Evolutionary conservation across 768 basidiomycete genomes (phyloP).

Genomic region (Cystobasidium onofrii): DNA sequence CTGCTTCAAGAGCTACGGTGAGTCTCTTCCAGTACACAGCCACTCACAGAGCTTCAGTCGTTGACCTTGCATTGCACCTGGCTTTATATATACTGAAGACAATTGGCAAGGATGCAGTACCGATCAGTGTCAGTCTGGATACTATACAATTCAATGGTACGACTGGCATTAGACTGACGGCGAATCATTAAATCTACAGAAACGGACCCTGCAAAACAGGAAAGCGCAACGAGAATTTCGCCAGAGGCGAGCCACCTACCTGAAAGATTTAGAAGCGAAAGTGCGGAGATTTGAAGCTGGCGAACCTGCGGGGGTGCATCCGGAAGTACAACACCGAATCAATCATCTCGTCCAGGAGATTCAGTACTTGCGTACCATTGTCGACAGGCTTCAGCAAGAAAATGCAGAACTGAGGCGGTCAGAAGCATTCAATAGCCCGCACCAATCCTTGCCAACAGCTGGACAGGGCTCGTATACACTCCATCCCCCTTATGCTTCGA

Average conservation of each 20-base stretch:
- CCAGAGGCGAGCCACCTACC: constrained; percentile 20
- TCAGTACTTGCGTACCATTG: constrained; percentile 25
- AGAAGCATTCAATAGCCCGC: not conserved
- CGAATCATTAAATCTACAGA: too few species aligned
- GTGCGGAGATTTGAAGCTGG: constrained; percentile 24
- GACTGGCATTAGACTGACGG: too few species aligned
- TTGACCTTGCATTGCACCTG: not conserved
- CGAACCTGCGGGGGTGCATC: constrained; percentile 5
- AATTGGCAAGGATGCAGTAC: not conserved
- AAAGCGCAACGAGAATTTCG: constrained; percentile 34
- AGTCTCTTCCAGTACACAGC: not conserved
- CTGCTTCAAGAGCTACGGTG: not conserved
- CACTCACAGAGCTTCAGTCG: not conserved
- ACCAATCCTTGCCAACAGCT: not conserved
- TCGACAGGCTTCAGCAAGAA: constrained; percentile 21
- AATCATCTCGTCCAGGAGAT: constrained; percentile 27
- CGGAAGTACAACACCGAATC: constrained; percentile 1
- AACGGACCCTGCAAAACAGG: constrained; percentile 33
- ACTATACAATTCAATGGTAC: too few species aligned
- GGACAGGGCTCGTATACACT: not conserved
- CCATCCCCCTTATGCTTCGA: not conserved
- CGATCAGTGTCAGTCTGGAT: constrained; percentile 11
- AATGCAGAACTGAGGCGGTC: not conserved
- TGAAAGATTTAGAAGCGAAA: constrained; percentile 32
- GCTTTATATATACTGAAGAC: not conserved